Conservation (phyloP, 169 alveolate genomes). For the Eimeria maxima region DNA sequence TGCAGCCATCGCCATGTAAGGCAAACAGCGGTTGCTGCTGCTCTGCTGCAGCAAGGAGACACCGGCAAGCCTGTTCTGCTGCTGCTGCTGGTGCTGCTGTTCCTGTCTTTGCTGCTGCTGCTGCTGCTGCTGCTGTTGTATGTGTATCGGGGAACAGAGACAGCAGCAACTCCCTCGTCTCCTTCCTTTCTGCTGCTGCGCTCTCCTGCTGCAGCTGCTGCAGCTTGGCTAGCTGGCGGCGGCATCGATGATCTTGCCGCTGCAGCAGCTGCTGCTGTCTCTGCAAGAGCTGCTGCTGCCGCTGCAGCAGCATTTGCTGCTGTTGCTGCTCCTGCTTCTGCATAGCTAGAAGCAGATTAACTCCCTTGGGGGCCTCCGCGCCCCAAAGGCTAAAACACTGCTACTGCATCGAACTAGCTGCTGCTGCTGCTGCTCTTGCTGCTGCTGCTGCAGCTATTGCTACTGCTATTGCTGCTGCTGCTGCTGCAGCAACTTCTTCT, state of each 20-base stretch:
- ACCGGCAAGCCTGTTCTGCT: background rate
- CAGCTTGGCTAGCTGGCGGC: slow-evolving; percentile 43
- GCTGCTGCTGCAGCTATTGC: slow-evolving; percentile 41
- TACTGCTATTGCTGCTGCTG: slow-evolving; percentile 4
- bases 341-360: background rate
- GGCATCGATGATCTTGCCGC: slow-evolving; percentile 24
- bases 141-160: background rate
- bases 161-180: background rate
- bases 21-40: slow-evolving; percentile 34
- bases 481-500: background rate
- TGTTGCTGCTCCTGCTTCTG: slow-evolving; percentile 18
- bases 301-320: slow-evolving; percentile 25
- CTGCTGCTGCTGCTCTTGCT: slow-evolving; percentile 32
- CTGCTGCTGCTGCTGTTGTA: slow-evolving; percentile 11
- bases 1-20: too few relatives aligned
- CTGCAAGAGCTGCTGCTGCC: slow-evolving; percentile 1
- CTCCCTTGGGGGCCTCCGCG: background rate
- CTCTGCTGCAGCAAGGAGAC: slow-evolving; percentile 29
- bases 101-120: slow-evolving; percentile 4
- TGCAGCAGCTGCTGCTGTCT: slow-evolving; percentile 52
- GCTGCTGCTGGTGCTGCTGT: slow-evolving; percentile 1
- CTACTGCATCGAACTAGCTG: background rate
- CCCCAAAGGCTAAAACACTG: background rate
- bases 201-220: slow-evolving; percentile 65
- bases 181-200: slow-evolving; percentile 11